Evolutionary conservation across 805 yeast species (phyloP), one percentile per base, ranked within the genome.

Genomic region (Ogataea nakhonphanomensis): DNA sequence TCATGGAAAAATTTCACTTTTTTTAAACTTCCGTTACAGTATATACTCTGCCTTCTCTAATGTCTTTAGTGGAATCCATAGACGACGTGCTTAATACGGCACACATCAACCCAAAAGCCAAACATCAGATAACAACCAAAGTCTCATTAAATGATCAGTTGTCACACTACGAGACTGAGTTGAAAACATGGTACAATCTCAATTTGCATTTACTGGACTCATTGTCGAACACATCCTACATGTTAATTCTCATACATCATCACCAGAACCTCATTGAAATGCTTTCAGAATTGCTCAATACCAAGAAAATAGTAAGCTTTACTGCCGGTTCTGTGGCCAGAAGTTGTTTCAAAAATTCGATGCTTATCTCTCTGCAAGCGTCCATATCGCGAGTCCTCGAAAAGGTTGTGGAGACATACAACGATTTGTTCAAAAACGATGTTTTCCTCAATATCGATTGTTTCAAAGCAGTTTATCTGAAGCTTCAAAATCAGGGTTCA

Each of bases 101-200:
- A 3, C 20, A 17, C 20, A 17, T 17, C 20, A 17, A 17, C 20
- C 5, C 20, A 17, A 17, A 17, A 17, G 5, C 20, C 20, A 17
- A 17, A 17, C 20, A 17, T 4, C 20, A 17, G 5, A 17, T 17
- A 17, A 5, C 20, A 17, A 3, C 20, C 5, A 17, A 17, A 17
- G 5, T 17, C 20, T 17, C 20, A 17, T 13, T 13, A 17, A 15
- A 6, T 3, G 49, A 46, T 21, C 37, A 44, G 26, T 37, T 48
- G 11, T 24, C 36, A 3, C 25, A 25, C 10, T 41, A 36, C 30
- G 50, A 50, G 35, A 33, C 35, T 30, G 39, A 32, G 22, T 33
- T 50, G 35, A 50, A 48, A 39, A 48, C 52, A 3, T 29, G 48
- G 29, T 45, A 43, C 40, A 50, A 48, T 28, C 41, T 50, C 26